These are phyloP conservation scores for Calonectria fujianensis DNA, from an alignment of 2,329 filamentous ascomycete species.

Conservation along the genomic window DNA sequence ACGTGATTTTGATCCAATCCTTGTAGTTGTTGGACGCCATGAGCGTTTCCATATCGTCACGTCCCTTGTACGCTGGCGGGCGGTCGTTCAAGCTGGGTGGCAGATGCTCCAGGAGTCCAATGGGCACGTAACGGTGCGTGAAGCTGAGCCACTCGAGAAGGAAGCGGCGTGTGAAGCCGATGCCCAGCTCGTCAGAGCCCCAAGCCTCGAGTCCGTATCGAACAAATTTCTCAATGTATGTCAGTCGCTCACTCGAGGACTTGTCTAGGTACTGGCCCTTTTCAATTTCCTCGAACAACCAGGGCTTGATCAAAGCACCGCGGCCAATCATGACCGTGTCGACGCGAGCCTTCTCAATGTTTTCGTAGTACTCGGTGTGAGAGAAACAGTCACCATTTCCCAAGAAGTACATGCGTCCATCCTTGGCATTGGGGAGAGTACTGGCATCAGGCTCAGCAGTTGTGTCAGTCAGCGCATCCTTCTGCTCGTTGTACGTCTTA, in stretches of 20 bases:
- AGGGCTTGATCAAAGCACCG: conserved; percentile 96
- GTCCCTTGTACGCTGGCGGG: conserved; percentile 87
- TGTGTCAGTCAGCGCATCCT: conserved; percentile 83
- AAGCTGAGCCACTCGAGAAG: conserved; percentile 98
- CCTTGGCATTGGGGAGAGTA: conserved; percentile 79
- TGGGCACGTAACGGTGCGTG: conserved; percentile 90
- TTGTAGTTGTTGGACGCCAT: conserved; percentile 93
- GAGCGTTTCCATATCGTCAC: conserved; percentile 95
- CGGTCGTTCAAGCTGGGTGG: conserved; percentile 93
- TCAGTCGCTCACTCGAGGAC: conserved; percentile 88
- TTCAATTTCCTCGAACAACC: conserved; percentile 98
- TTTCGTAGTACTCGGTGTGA: conserved; percentile 88
- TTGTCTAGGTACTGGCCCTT: conserved; percentile 97
- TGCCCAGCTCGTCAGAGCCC: conserved; percentile 95
- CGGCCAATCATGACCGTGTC: conserved; percentile 99
- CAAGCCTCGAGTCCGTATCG: conserved; percentile 94
- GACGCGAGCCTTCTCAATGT: conserved; percentile 85
- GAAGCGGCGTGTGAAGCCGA: conserved; percentile 93
- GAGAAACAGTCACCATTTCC: conserved; percentile 98
- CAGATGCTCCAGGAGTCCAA: conserved; percentile 90
- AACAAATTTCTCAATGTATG: conserved; percentile 91
- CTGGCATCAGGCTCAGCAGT: conserved; percentile 84
- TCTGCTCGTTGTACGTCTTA: conserved; percentile 83
- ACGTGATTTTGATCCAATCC: conserved; percentile 99
- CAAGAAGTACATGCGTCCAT: conserved; percentile 88